Conservation (phyloP, 2,329 filamentous ascomycete species). For the Exophiala phaeomuriformis region DNA sequence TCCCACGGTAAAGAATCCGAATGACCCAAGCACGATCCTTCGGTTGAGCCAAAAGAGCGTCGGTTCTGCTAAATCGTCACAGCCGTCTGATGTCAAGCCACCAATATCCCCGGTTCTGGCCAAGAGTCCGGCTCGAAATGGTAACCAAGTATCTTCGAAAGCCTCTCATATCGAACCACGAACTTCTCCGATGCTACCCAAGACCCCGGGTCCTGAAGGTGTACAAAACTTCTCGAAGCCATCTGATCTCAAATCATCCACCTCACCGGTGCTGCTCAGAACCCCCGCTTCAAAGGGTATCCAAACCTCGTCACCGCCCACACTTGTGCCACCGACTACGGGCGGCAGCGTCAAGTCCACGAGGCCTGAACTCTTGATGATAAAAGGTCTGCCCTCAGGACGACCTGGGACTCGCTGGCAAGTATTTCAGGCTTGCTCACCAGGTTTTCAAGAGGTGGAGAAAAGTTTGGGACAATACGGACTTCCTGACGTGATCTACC, state of each 20-base stretch:
- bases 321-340: slow-evolving; percentile 2
- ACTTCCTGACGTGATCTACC: slow-evolving; percentile 66
- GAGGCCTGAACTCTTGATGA: neutral
- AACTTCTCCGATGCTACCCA: too few relatives aligned
- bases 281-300: neutral
- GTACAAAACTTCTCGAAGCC: too few relatives aligned
- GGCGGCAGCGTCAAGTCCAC: slow-evolving; percentile 1
- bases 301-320: slow-evolving; percentile 7
- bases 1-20: slow-evolving; percentile 68
- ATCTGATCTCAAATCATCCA: too few relatives aligned
- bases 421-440: slow-evolving; percentile 27
- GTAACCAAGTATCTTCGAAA: too few relatives aligned
- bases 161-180: too few relatives aligned
- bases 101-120: neutral
- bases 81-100: slow-evolving; percentile 20
- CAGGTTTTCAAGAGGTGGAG: slow-evolving; percentile 37
- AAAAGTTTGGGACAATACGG: slow-evolving; percentile 50
- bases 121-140: neutral
- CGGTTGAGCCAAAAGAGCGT: slow-evolving; percentile 60
- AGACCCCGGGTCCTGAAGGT: too few relatives aligned
- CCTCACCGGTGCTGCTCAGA: too few relatives aligned
- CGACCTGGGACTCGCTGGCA: neutral
- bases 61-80: slow-evolving; percentile 43
- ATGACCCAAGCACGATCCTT: slow-evolving; percentile 55
- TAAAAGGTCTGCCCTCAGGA: slow-evolving; percentile 1